Conservation (phyloP, 2,329 filamentous ascomycete species). For the Nothomitra cinnamomea region DNA sequence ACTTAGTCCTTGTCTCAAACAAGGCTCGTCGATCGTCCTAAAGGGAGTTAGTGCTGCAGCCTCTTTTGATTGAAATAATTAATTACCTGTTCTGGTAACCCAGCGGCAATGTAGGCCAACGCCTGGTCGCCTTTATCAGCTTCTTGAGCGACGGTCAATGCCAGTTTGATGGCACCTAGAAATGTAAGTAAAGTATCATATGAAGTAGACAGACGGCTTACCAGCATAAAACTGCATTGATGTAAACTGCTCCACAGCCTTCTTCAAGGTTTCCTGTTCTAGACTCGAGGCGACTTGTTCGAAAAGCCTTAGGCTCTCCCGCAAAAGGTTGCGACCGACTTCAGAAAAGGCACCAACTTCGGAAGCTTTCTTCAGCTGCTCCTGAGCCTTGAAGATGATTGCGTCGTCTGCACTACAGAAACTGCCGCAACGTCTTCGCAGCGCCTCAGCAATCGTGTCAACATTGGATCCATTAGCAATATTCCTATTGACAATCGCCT, state of each 20-base stretch:
- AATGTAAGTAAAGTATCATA: not conserved
- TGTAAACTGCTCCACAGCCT: conserved; percentile 64
- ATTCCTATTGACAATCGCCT: conserved; percentile 94
- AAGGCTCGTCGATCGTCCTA: conserved; percentile 50
- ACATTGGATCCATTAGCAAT: conserved; percentile 95
- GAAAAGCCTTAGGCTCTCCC: conserved; percentile 79
- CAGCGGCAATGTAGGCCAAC: conserved; percentile 74
- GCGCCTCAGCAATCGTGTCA: conserved; percentile 89
- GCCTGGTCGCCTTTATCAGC: conserved; percentile 78
- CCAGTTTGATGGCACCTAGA: conserved; percentile 63
- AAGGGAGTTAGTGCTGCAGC: too few relatives aligned
- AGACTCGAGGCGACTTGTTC: conserved; percentile 74
- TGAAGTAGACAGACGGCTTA: conserved; percentile 8
- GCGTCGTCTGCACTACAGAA: conserved; percentile 98
- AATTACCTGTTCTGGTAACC: conserved; percentile 41
- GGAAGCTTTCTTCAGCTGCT: conserved; percentile 75
- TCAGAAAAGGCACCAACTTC: conserved; percentile 64
- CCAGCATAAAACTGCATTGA: conserved; percentile 74
- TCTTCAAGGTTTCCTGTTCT: conserved; percentile 61
- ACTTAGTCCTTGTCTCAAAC: conserved; percentile 56
- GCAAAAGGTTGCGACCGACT: conserved; percentile 59
- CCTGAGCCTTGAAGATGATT: conserved; percentile 94
- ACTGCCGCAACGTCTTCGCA: conserved; percentile 79
- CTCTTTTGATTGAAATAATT: too few relatives aligned
- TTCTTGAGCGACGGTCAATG: conserved; percentile 65